Conservation (phyloP, 805 yeast genomes). For the Candida ortonii region DNA sequence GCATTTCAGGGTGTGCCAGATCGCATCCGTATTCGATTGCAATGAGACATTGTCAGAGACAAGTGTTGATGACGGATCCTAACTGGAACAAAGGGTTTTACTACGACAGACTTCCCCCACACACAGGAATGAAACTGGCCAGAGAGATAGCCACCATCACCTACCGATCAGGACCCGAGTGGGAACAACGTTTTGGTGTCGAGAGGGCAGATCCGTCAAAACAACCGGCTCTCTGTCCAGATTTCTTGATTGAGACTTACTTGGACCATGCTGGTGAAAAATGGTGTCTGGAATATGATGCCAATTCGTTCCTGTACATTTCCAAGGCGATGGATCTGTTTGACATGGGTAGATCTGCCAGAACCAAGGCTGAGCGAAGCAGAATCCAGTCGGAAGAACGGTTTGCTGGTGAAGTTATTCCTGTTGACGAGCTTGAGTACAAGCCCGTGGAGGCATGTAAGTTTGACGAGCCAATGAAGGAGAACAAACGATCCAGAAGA, state of each 20-base stretch:
- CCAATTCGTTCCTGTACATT: conserved; percentile 82
- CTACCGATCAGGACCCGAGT: conserved; percentile 93
- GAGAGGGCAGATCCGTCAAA: conserved; percentile 76
- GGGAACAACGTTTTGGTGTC: conserved; percentile 91
- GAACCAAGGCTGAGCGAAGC: conserved; percentile 40
- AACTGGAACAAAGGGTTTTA: conserved; percentile 93
- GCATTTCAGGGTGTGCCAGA: conserved; percentile 90
- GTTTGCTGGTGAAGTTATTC: conserved; percentile 28
- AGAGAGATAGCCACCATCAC: conserved; percentile 93
- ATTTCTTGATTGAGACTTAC: conserved; percentile 87
- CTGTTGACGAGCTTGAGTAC: conserved; percentile 27
- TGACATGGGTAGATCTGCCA: conserved; percentile 60
- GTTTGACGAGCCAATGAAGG: conserved; percentile 49
- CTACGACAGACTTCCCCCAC: conserved; percentile 74
- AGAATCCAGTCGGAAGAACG: conserved; percentile 38
- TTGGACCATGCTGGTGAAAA: conserved; percentile 94
- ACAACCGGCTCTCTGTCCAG: conserved; percentile 89
- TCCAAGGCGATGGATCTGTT: conserved; percentile 95
- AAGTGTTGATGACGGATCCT: conserved; percentile 90
- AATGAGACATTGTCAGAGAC: conserved; percentile 88
- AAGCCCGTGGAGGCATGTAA: conserved; percentile 34
- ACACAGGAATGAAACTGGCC: conserved; percentile 91
- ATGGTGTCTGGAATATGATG: conserved; percentile 86
- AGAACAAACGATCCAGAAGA: conserved; percentile 46
- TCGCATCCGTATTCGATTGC: conserved; percentile 95